Evolutionary conservation across 306 rosid species (phyloP).

Genomic region (Vicia sativa): DNA sequence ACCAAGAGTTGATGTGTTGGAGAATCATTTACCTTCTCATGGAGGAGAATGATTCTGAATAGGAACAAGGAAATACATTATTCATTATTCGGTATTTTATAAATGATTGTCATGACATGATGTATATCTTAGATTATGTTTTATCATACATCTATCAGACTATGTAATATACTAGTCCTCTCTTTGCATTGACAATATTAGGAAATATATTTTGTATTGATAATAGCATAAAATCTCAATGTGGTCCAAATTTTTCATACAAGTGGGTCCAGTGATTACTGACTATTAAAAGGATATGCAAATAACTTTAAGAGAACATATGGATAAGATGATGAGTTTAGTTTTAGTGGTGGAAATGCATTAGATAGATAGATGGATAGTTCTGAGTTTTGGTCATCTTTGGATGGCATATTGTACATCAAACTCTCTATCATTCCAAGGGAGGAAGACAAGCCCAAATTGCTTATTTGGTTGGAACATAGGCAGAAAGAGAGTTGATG

Average conservation of each 20-base stretch:
- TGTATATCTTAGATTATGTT: slow-evolving; percentile 1
- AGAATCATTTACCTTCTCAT: slow-evolving; percentile 48
- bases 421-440: slow-evolving; percentile 43
- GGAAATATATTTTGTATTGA: no score
- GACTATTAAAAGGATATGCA: not conserved
- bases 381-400: slow-evolving; percentile 21
- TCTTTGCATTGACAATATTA: no score
- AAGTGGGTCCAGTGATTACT: slow-evolving; percentile 13
- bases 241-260: not conserved
- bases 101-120: slow-evolving; percentile 14
- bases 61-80: not conserved
- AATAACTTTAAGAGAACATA: slow-evolving; percentile 39
- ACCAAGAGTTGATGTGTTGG: slow-evolving; percentile 44
- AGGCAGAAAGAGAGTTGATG: slow-evolving; percentile 48
- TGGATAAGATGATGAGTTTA: slow-evolving; percentile 40
- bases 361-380: slow-evolving; percentile 19
- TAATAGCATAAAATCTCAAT: not conserved
- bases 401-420: slow-evolving; percentile 61
- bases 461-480: slow-evolving; percentile 78
- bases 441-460: slow-evolving; percentile 47
- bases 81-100: not conserved
- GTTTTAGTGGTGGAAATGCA: slow-evolving; percentile 31
- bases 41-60: slow-evolving; percentile 46
- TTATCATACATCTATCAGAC: not conserved
- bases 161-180: not conserved